phyloP scores from a whole-genome alignment of 208 protist species.

The Acanthamoeba castellanii region DNA sequence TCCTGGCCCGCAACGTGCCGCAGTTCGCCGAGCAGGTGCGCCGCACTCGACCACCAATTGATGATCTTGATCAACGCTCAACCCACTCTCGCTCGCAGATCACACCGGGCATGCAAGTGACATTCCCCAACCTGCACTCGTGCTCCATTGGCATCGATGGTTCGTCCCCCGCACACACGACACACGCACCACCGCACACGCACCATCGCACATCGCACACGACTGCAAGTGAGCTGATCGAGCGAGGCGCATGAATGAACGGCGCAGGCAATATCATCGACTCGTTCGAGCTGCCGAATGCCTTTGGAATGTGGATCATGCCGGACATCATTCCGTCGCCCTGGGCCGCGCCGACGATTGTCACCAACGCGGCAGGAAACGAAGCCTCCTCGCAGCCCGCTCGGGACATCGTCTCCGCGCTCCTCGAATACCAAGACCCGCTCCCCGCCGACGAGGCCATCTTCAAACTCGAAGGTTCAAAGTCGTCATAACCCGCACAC shows the following conservation, averaged over 20 bases:
- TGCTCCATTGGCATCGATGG: neutral
- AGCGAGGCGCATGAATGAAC: too few species aligned
- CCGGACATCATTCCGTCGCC: conserved; percentile 23
- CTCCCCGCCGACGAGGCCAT: neutral
- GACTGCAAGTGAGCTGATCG: too few species aligned
- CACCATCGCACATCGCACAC: too few species aligned
- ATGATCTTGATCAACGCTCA: too few species aligned
- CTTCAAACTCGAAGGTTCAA: neutral
- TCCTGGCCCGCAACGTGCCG: neutral
- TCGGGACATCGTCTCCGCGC: neutral
- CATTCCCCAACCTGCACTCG: neutral
- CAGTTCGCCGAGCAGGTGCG: neutral
- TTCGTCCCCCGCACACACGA: neutral
- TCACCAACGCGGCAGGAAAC: neutral
- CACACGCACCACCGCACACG: too few species aligned
- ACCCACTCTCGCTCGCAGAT: neutral
- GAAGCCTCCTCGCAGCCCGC: neutral
- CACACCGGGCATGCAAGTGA: conserved; percentile 33
- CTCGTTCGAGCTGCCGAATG: neutral
- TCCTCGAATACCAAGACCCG: neutral
- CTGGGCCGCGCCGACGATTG: neutral
- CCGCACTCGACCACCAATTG: too few species aligned
- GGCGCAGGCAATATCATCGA: conserved; percentile 34
- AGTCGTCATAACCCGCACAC: too few species aligned
- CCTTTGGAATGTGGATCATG: conserved; percentile 19